Percentiles rank a stretch among this genome's conserved stretches.
Evolutionary conservation across 176 grass and related monocot genomes (phyloP).

Genomic region (Raddia distichophylla): DNA sequence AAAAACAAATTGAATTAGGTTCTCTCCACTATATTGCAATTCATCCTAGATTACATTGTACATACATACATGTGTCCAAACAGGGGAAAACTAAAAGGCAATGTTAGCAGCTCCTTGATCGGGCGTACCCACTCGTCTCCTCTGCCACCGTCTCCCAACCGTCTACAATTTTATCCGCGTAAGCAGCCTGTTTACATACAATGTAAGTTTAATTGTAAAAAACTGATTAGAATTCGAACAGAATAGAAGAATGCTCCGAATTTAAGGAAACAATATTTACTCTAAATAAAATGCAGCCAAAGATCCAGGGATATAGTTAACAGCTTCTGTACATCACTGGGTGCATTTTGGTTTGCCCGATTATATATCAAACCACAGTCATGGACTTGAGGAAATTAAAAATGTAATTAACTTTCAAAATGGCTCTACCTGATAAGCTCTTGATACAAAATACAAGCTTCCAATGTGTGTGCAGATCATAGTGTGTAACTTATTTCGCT

Average conservation of each 20-base stretch:
- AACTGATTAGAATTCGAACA: background rate
- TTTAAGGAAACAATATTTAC: background rate
- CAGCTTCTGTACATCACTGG: too few relatives aligned
- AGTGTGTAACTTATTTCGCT: background rate
- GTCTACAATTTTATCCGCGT: conserved; percentile 85
- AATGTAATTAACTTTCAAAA: background rate
- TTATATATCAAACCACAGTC: background rate
- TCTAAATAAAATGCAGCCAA: background rate
- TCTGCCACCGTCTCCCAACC: conserved; percentile 83
- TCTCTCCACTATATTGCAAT: conserved; percentile 4
- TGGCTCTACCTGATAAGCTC: background rate
- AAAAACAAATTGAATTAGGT: conserved; percentile 47
- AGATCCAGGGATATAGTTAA: background rate
- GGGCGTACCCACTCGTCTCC: conserved; percentile 74
- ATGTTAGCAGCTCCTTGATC: conserved; percentile 22
- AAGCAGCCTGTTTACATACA: conserved; percentile 65
- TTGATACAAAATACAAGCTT: background rate
- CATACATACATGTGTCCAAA: conserved; percentile 45
- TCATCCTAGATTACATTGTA: conserved; percentile 58
- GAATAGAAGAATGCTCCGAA: background rate
- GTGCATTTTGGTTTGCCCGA: background rate
- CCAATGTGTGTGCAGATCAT: background rate
- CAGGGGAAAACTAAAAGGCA: conserved; percentile 1
- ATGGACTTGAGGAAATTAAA: background rate
- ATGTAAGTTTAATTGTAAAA: background rate